These are phyloP conservation scores for Mrakia frigida DNA, from an alignment of 768 basidiomycete genomes.

Conservation along the genomic window DNA sequence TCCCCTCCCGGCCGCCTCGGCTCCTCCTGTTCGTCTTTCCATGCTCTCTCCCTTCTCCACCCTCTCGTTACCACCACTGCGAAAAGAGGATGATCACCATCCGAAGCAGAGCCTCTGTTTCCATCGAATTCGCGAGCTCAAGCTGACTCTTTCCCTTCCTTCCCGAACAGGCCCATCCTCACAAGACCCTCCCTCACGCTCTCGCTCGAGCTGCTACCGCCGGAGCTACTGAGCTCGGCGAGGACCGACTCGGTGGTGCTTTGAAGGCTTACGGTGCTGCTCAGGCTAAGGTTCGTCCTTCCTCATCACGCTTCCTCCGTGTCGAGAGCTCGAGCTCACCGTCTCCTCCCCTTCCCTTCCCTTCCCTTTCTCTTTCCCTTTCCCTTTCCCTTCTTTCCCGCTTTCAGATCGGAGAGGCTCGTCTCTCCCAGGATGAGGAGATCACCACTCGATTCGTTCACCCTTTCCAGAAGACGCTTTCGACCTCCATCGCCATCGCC, in stretches of 20 bases:
- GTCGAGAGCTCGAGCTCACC: slow-evolving; percentile 6
- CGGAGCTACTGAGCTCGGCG: slow-evolving; percentile 52
- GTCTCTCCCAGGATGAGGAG: slow-evolving; percentile 70
- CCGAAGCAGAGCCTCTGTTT: too few relatives aligned
- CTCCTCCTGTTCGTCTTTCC: slow-evolving; percentile 40
- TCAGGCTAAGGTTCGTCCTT: slow-evolving; percentile 60
- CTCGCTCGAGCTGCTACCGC: slow-evolving; percentile 71
- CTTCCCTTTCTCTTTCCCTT: not conserved
- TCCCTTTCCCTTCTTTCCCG: not conserved
- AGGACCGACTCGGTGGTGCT: slow-evolving; percentile 65
- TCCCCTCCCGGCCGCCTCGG: slow-evolving; percentile 62
- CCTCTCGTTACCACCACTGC: not conserved
- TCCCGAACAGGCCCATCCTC: slow-evolving; percentile 52
- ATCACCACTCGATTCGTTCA: slow-evolving; percentile 62
- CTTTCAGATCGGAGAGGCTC: slow-evolving; percentile 44
- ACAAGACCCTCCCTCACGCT: slow-evolving; percentile 95
- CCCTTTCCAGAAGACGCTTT: slow-evolving; percentile 84
- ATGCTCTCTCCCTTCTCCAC: not conserved
- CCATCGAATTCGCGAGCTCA: not conserved
- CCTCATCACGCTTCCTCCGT: not conserved
- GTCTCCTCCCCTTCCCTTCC: not conserved
- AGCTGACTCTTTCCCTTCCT: not conserved
- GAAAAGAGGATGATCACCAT: too few relatives aligned
- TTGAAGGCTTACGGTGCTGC: slow-evolving; percentile 72
- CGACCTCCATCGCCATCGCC: slow-evolving; percentile 76